Evolutionary conservation across 2,329 filamentous ascomycete species (phyloP), one percentile per base, ranked within the genome.

Genomic region (Ustulina deusta): DNA sequence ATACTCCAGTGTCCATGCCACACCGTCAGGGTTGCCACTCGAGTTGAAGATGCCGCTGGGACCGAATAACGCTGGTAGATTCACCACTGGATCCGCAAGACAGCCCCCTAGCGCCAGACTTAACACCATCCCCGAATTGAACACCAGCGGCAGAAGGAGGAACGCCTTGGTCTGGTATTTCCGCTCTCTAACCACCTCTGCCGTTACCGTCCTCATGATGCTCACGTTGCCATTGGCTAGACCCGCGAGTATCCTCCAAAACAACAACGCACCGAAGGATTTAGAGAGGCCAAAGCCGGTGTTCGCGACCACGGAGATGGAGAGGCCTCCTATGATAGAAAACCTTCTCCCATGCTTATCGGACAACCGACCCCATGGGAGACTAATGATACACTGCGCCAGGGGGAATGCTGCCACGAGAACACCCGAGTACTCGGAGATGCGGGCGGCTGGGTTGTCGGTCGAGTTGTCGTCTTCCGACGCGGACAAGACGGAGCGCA

Each of bases 121-220:
- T 11, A 80, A 74, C 22, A 83, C 82, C 70, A 78, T 77, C 3
- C 80, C 78, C 3, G 74, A 69, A 72, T 92, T 92, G 79, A 92
- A 90, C 56, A 89, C 91, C 85, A 93, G 90, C 2, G 82, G 82
- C 63, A 84, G 71, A 29, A 84, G 74, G 22, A 83, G 72, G 54
- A 83, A 83, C 0, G 82, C 81, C 68, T 80, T 78, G 6, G 82
- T 81, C 69, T 82, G 82, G 68, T 78, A 91, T 82, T 86, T 90
- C 78, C 91, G 91, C 79, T 92, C 90, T 57, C 85, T 83, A 42
- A 93, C 87, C 38, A 91, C 90, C 78, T 93, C 91, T 1, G 86
- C 86, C 52, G 93, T 90, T 86, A 93, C 90, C 6, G 90, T 92
- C 68, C 90, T 82, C 89, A 93, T 90, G 2, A 93, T 90, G 0